A percentile compares a stretch with the other conserved stretches of the same genome.
These are phyloP conservation scores for Saksenaea oblongispora DNA, from an alignment of 371 early-diverging fungal genomes.

Conservation along the genomic window DNA sequence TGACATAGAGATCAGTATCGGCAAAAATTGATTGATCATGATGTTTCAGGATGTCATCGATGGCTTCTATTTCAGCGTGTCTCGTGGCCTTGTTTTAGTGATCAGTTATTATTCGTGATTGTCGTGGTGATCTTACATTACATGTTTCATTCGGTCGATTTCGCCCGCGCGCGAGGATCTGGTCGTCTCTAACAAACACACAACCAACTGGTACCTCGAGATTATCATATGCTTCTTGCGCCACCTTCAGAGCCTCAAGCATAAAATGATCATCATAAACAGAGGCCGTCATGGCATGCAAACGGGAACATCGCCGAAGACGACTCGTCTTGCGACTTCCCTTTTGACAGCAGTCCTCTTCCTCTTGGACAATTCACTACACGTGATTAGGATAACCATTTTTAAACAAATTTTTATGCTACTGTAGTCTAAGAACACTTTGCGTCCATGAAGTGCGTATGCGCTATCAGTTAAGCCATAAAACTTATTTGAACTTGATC, in stretches of 20 bases:
- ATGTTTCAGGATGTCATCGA: slow-evolving; percentile 70
- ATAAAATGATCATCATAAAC: slow-evolving; percentile 42
- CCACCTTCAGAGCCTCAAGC: slow-evolving; percentile 44
- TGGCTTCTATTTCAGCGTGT: slow-evolving; percentile 92
- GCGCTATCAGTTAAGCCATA: too few relatives aligned
- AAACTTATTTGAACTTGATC: too few relatives aligned
- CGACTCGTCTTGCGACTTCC: too few relatives aligned
- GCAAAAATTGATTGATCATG: slow-evolving; percentile 49
- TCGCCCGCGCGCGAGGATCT: slow-evolving; percentile 73
- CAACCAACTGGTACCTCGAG: slow-evolving; percentile 99
- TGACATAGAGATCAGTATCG: slow-evolving; percentile 85
- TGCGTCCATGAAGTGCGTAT: too few relatives aligned
- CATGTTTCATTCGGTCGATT: slow-evolving; percentile 85
- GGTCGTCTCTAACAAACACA: slow-evolving; percentile 78
- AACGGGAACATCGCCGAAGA: neutral
- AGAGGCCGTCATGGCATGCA: slow-evolving; percentile 22
- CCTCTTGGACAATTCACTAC: too few relatives aligned
- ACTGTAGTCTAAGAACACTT: too few relatives aligned
- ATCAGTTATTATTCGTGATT: neutral
- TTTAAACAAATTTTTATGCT: too few relatives aligned
- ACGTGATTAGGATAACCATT: too few relatives aligned
- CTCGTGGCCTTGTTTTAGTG: slow-evolving; percentile 70
- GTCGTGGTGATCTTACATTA: slow-evolving; percentile 64
- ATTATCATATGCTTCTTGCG: slow-evolving; percentile 81
- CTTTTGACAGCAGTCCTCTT: too few relatives aligned